Conservation (phyloP, 108 stramenopile species). For the Pseudonitzschia delicatissima region DNA sequence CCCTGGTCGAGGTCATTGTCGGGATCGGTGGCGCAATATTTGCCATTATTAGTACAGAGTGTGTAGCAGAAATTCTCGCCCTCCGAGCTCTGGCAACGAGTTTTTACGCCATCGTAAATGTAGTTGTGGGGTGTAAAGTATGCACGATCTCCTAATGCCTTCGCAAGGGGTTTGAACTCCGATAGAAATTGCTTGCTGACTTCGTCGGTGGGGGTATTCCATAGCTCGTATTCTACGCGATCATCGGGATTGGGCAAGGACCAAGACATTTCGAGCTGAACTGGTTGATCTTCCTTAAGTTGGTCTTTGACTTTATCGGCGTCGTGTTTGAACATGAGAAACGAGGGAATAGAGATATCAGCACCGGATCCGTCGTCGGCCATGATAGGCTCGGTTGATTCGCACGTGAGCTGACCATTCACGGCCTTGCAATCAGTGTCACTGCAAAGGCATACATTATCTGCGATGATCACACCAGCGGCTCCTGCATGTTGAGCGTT, state of each 20-base stretch:
- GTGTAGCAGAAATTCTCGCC: conserved; percentile 74
- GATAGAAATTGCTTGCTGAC: conserved; percentile 59
- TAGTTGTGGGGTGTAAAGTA: conserved; percentile 90
- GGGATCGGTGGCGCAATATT: conserved; percentile 91
- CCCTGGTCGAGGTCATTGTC: conserved; percentile 88
- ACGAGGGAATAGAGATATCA: conserved; percentile 90
- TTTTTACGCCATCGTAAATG: conserved; percentile 80
- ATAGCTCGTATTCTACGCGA: conserved; percentile 90
- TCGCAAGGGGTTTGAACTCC: conserved; percentile 62
- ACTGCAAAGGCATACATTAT: conserved; percentile 85
- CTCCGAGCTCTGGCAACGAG: conserved; percentile 61
- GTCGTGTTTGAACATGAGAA: conserved; percentile 86
- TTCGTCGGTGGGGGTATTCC: conserved; percentile 81
- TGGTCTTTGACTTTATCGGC: conserved; percentile 70
- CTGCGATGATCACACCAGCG: conserved; percentile 88
- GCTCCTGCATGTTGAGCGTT: conserved; percentile 91
- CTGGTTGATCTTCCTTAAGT: conserved; percentile 52
- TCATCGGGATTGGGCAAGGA: conserved; percentile 81
- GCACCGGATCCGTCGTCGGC: conserved; percentile 94
- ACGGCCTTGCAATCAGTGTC: conserved; percentile 33
- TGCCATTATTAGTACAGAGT: conserved; percentile 90
- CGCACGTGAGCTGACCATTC: conserved; percentile 46
- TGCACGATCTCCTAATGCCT: conserved; percentile 69
- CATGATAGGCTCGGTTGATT: conserved; percentile 90
- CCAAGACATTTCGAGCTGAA: conserved; percentile 91